A percentile compares a stretch with the other conserved stretches of the same genome.
Evolutionary conservation across 371 early-diverging fungal species (phyloP).

Genomic region (Fennellomyces sp.): DNA sequence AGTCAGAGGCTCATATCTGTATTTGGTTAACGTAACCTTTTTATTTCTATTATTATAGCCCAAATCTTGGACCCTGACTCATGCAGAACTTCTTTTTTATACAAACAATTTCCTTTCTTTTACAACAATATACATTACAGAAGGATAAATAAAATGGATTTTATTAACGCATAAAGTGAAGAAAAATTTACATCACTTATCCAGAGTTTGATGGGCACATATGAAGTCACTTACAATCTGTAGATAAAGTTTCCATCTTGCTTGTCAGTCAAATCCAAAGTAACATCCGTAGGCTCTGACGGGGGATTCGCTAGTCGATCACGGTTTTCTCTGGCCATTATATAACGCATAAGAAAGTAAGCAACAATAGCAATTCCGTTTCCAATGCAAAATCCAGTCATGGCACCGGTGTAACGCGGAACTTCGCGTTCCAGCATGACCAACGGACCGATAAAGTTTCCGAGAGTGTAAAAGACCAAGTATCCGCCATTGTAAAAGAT

Average conservation of each 20-base stretch:
- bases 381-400: slow-evolving; percentile 28
- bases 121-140: too few species aligned
- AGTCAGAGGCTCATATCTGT: too few species aligned
- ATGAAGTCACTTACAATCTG: too few species aligned
- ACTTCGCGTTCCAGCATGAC: slow-evolving; percentile 14
- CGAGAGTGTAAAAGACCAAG: slow-evolving; percentile 30
- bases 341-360: slow-evolving; percentile 23
- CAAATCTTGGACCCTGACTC: too few species aligned
- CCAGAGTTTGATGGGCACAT: too few species aligned
- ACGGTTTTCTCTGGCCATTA: slow-evolving; percentile 19
- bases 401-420: slow-evolving; percentile 22
- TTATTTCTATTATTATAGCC: too few species aligned
- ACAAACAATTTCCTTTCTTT: too few species aligned
- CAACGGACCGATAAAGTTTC: slow-evolving; percentile 32
- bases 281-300: slow-evolving; percentile 11
- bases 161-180: too few species aligned
- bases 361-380: slow-evolving; percentile 26
- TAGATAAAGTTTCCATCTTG: slow-evolving; percentile 34
- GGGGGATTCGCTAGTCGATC: slow-evolving; percentile 18
- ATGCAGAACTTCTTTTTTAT: too few species aligned
- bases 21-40: too few species aligned
- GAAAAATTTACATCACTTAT: too few species aligned
- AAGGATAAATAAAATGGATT: too few species aligned
- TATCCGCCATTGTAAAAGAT: slow-evolving; percentile 32
- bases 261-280: slow-evolving; percentile 32